Evolutionary conservation across 441 rosid species (phyloP).

Genomic region (Isatis lusitanica): DNA sequence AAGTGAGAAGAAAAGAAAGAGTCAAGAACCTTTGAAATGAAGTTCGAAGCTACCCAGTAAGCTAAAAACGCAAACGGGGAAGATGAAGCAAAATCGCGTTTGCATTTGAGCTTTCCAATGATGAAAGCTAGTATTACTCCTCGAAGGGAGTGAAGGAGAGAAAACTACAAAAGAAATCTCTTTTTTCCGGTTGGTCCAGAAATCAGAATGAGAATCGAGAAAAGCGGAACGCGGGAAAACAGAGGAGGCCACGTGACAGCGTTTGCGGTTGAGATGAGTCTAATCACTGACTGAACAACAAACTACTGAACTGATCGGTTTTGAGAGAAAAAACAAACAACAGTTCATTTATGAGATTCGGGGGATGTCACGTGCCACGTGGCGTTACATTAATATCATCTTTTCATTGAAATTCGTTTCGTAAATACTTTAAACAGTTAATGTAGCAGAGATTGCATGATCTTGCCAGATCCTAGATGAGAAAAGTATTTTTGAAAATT

Average conservation of each 20-base stretch:
- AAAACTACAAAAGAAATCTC: neutral
- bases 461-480: neutral
- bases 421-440: neutral
- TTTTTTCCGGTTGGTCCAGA: neutral
- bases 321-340: neutral
- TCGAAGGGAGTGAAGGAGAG: constrained; percentile 3
- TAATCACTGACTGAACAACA: no score
- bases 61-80: constrained; percentile 3
- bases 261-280: neutral
- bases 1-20: neutral
- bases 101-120: neutral
- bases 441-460: neutral
- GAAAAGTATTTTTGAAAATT: no score
- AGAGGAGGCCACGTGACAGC: neutral
- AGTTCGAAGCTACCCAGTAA: neutral
- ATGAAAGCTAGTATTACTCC: neutral
- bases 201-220: neutral
- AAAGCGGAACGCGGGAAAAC: constrained; percentile 7
- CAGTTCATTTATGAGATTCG: constrained; percentile 20
- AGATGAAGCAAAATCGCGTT: constrained; percentile 2
- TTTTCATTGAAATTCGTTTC: neutral
- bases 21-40: neutral
- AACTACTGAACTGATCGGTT: constrained; percentile 1
- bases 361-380: constrained; percentile 39
- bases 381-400: constrained; percentile 1